Evolutionary conservation across 78 protist genomes (phyloP), one percentile per base, ranked within the genome.

Genomic region (Anaeramoeba ignava): DNA sequence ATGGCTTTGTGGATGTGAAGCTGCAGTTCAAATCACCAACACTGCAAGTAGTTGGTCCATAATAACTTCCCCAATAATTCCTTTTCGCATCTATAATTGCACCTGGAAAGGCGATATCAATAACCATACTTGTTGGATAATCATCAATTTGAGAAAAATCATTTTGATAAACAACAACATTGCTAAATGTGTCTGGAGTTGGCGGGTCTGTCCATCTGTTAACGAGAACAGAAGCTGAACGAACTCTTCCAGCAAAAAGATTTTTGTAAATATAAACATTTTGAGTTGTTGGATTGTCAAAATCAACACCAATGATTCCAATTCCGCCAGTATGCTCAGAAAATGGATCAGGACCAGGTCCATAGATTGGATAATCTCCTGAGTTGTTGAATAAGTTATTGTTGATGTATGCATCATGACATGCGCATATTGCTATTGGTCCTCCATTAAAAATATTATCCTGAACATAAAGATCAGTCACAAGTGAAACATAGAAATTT

Each of bases 91-190:
- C 73, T 27, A 54, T 54, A 27, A 17, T 27, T 54, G 17, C 73
- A 54, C 73, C 73, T 8, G 73, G 8, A 54, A 8, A 8, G 73
- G 17, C 8, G 17, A 27, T 54, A 54, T 27, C 36, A 54, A 27
- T 54, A 17, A 54, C 17, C 17, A 54, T 54, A 8, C 73, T 17
- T 27, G 8, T 54, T 27, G 17, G 17, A 54, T 54, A 8, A 54
- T 54, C 73, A 27, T 54, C 73, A 54, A 54, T 54, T 54, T 54
- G 36, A 54, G 73, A 54, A 54, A 54, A 54, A 54, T 54, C 73
- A 54, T 54, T 54, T 54, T 54, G 36, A 54, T 54, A 54, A 17
- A 54, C 73, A 27, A 27, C 36, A 17, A 54, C 17, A 54, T 54
- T 17, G 17, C 73, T 54, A 54, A 54, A 54, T 8, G 73, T 54